Conservation (phyloP, 73 alveolate species). For the Paramecium primaurelia region DNA sequence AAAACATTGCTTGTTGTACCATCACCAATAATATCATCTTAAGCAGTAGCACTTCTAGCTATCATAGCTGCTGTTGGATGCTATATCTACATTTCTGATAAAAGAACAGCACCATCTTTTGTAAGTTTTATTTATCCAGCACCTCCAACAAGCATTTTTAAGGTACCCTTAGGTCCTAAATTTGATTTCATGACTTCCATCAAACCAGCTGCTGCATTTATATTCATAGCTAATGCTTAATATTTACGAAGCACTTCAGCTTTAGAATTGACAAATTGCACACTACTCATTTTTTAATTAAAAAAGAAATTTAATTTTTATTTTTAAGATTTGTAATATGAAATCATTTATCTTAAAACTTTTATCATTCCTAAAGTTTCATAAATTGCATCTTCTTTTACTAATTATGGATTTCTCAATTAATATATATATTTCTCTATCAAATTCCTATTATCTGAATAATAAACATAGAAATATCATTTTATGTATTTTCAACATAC, state of each 20-base stretch:
- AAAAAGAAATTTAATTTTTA: not conserved
- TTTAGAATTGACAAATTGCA: slow-evolving; percentile 86
- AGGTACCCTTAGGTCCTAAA: slow-evolving; percentile 97
- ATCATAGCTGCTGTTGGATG: slow-evolving; percentile 98
- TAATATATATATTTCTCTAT: not conserved
- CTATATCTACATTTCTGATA: slow-evolving; percentile 92
- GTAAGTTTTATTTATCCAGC: slow-evolving; percentile 97
- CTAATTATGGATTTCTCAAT: not conserved
- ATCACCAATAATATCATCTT: slow-evolving; percentile 98
- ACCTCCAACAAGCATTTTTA: slow-evolving; percentile 96
- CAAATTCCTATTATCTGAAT: not conserved
- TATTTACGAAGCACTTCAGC: slow-evolving; percentile 90
- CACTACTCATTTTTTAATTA: slow-evolving; percentile 72
- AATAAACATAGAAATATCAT: not conserved
- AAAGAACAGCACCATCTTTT: slow-evolving; percentile 92
- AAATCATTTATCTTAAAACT: not conserved
- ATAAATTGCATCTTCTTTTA: not conserved
- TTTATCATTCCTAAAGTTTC: not conserved
- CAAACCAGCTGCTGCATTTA: slow-evolving; percentile 91
- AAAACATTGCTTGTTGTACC: slow-evolving; percentile 96
- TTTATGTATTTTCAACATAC: not conserved
- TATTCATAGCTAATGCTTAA: slow-evolving; percentile 92
- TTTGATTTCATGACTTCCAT: slow-evolving; percentile 88
- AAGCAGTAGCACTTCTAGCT: slow-evolving; percentile 97
- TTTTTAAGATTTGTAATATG: not conserved